A percentile compares a stretch with the other conserved stretches of the same genome.
phyloP scores from a whole-genome alignment of 148 eudicot species.

The Hydrangea macrophylla region DNA sequence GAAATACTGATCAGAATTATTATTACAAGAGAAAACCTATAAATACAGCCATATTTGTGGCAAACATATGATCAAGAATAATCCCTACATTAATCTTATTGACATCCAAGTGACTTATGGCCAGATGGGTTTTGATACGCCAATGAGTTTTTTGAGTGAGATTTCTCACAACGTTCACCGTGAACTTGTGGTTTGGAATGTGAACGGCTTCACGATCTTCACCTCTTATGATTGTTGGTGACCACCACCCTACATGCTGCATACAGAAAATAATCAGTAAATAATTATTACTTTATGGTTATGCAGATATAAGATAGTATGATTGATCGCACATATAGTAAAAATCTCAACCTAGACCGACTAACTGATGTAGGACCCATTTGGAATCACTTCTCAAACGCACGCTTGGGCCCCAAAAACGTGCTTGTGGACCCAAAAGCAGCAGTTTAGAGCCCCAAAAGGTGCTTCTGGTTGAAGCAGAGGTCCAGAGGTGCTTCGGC shows the following conservation, averaged over 20 bases:
- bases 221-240: slow-evolving; percentile 90
- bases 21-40: slow-evolving; percentile 8
- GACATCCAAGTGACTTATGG: slow-evolving; percentile 83
- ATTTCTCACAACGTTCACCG: slow-evolving; percentile 87
- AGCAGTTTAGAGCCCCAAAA: too few relatives aligned
- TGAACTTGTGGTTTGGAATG: slow-evolving; percentile 92
- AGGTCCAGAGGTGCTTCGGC: too few relatives aligned
- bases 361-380: too few relatives aligned
- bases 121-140: slow-evolving; percentile 92
- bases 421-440: too few relatives aligned
- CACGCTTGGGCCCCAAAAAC: too few relatives aligned
- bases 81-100: slow-evolving; percentile 73
- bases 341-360: neutral
- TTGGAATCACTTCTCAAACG: too few relatives aligned
- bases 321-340: neutral
- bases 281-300: too few relatives aligned
- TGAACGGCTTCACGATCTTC: slow-evolving; percentile 96
- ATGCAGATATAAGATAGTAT: too few relatives aligned
- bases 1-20: too few relatives aligned
- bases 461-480: too few relatives aligned
- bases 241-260: slow-evolving; percentile 99
- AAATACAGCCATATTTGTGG: neutral
- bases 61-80: neutral
- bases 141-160: slow-evolving; percentile 90
- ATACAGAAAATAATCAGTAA: slow-evolving; percentile 13